These are phyloP conservation scores for Microbotryum silenes-acaulis DNA, from an alignment of 1,284 basidiomycete species.

Conservation along the genomic window DNA sequence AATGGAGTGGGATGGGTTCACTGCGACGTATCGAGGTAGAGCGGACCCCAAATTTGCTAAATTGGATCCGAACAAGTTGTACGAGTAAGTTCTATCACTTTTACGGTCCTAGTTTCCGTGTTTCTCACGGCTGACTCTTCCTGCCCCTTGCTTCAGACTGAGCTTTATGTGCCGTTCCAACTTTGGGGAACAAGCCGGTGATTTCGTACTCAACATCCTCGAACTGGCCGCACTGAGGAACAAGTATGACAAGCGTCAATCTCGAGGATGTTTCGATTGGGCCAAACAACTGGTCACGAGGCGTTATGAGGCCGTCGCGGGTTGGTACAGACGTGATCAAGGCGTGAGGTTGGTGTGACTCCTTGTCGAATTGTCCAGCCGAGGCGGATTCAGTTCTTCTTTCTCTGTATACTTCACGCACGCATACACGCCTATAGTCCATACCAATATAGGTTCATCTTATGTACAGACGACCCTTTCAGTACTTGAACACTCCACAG, in stretches of 20 bases:
- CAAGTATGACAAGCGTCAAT: not conserved
- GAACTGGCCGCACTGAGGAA: conserved; percentile 28
- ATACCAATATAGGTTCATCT: no score
- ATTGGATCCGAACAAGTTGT: conserved; percentile 36
- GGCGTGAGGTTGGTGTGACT: no score
- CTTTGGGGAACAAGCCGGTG: conserved; percentile 43
- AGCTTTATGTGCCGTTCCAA: conserved; percentile 42
- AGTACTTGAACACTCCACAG: no score
- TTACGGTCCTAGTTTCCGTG: not conserved
- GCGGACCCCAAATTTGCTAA: conserved; percentile 32
- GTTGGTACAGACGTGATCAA: no score
- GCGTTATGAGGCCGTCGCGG: no score
- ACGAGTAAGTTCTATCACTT: conserved; percentile 29
- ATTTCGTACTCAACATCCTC: conserved; percentile 38
- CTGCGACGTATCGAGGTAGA: conserved; percentile 44
- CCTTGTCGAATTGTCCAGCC: no score
- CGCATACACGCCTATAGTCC: no score
- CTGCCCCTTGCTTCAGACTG: conserved; percentile 18
- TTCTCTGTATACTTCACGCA: no score
- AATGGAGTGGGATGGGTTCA: conserved; percentile 43
- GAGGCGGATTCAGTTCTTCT: no score
- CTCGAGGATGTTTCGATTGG: not conserved
- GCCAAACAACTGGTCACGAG: not conserved
- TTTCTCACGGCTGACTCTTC: not conserved
- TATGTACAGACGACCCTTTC: no score